phyloP scores from a whole-genome alignment of 352 stramenopile species.

The Phytophthora lateralis region DNA sequence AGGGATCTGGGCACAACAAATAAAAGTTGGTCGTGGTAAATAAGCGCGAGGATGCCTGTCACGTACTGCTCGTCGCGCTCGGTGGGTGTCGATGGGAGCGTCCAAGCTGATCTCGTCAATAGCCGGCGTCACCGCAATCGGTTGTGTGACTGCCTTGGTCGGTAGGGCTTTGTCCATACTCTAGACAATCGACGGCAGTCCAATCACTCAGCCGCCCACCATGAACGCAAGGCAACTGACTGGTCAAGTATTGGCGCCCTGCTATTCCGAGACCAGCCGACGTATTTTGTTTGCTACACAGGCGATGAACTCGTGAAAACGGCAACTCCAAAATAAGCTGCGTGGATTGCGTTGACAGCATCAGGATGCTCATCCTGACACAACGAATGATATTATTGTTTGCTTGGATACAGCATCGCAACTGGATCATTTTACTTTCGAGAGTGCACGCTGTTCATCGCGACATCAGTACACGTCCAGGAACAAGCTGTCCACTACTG shows the following conservation, averaged over 20 bases:
- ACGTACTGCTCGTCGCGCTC: slow-evolving; percentile 12
- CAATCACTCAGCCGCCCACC: slow-evolving; percentile 6
- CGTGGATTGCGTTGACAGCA: too few species aligned
- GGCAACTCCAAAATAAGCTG: too few species aligned
- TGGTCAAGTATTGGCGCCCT: not conserved
- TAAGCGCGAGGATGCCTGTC: not conserved
- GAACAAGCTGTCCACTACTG: too few species aligned
- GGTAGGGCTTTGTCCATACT: slow-evolving; percentile 19
- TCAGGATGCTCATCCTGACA: too few species aligned
- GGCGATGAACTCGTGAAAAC: too few species aligned
- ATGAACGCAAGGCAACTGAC: slow-evolving; percentile 1
- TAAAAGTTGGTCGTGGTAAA: not conserved
- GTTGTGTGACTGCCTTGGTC: slow-evolving; percentile 4
- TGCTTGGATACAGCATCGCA: too few species aligned
- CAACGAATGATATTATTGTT: too few species aligned
- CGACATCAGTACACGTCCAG: too few species aligned
- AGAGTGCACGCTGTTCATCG: too few species aligned
- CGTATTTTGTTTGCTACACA: too few species aligned
- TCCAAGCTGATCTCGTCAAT: slow-evolving; percentile 7
- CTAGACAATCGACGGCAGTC: not conserved
- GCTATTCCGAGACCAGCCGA: slow-evolving; percentile 5
- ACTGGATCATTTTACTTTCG: too few species aligned
- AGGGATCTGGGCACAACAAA: slow-evolving; percentile 9
- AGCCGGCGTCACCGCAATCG: not conserved
- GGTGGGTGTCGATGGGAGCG: slow-evolving; percentile 6